Evolutionary conservation across 768 basidiomycete genomes (phyloP), one percentile per base, ranked within the genome.

Genomic region (Pleurotus eryngii): DNA sequence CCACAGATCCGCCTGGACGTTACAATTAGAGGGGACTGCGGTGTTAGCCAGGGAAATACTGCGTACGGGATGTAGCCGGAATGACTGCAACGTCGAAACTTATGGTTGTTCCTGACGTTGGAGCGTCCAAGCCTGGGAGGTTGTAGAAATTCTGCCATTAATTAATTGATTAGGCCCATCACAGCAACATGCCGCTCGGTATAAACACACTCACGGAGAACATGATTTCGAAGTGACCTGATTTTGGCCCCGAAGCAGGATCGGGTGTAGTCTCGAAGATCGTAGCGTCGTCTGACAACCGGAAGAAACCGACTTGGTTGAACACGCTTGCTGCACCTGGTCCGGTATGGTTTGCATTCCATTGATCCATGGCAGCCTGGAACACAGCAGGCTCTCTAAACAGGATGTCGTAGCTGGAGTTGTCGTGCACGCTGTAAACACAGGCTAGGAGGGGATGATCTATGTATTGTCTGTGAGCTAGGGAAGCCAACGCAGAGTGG

Each of bases 221-320:
- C 1, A 71, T 56, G 4, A 73, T 51, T 57, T 78, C 76, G 38
- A 63, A 67, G 57, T 79, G 75, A 1, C 73, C 60, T 0, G 73
- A 57, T 12, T 63, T 64, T 5, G 69, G 68, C 0, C 77, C 77
- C 27, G 73, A 60, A 1, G 74, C 59, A 27, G 76, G 76, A 59
- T 77, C 75, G 2, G 61, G 53, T 18, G 63, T 63, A 12, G 55
- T 60, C 18, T 70, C 42, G 49, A 72, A 68, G 24, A 75, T 64
- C 3, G 69, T 49, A 3, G 70, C 59, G 30, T 72, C 61, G 1
- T 53, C 45, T 4, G 69, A 66, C 27, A 78, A 42, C 8, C 69
- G 56, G 5, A 65, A 24, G 55, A 61, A 68, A 12, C 46, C 63
- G 9, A 61, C 1, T 5, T 68, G 63, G 11, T 51, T 64, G 3